Evolutionary conservation across 1,139 yeast genomes (phyloP), one percentile per base, ranked within the genome.

Genomic region (Blastobotrys capitulatus): DNA sequence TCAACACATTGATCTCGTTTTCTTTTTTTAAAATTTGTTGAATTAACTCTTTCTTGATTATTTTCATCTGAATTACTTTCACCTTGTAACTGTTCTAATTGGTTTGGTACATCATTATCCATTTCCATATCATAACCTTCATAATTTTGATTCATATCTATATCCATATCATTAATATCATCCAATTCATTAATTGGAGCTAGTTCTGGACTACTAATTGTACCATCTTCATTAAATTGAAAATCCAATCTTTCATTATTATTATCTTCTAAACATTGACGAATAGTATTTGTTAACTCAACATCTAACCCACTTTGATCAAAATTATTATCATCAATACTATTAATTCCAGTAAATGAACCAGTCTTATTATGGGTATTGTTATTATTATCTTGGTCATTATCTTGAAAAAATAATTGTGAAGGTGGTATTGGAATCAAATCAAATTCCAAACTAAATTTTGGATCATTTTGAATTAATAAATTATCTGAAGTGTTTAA

Each of bases 271-370:
- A 27, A 7, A n/a, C 34, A 19, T 20, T 35, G 10, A 27, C 16
- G 3, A 19, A 26, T 18, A 6, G 27, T 39, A 8, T 10, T 18
- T 6, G 38, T 27, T 40, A 26, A 25, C 27, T 26, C 67, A 69
- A 51, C 25, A 22, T 5, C 25, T 7, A 5, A 5, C 7, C 4
- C 4, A 22, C 4, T 22, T 7, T 7, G 4, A 22, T 22, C 25
- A 22, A 22, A 5, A 22, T 22, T 5, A 22, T 22, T 22, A 22
- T 22, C 25, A 22, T 22, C 25, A 22, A 22, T 22, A 5, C 6
- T 5, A 22, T 22, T 22, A 5, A 22, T 22, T 22, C 7, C 25
- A 22, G 25, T 22, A 5, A 7, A 5, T 22, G 25, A 22, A 22
- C 25, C 7, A 22, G 4, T 7, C 4, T 22, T 22, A 22, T 5